Evolutionary conservation across 192 early-diverging fungal genomes (phyloP).

Genomic region (Podila epicladia): DNA sequence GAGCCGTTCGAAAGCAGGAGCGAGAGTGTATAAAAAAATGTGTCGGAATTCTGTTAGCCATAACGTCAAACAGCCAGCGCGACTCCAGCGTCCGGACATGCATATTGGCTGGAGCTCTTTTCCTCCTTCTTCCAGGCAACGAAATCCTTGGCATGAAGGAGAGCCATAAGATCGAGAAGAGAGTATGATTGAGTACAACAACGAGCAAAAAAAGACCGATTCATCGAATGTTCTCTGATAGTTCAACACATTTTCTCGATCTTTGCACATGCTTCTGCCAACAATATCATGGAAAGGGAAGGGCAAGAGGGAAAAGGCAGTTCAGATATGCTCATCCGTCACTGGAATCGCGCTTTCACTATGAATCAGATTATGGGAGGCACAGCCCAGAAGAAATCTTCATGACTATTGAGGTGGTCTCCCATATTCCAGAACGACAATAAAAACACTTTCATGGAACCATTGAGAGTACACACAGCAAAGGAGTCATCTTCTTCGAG

Average conservation of each 20-base stretch:
- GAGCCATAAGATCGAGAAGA: not conserved
- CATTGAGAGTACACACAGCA: not conserved
- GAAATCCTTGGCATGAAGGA: not conserved
- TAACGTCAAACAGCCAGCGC: not conserved
- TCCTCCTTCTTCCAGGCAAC: not conserved
- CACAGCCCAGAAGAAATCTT: not conserved
- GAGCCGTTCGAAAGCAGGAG: no score
- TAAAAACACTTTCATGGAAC: constrained; percentile 2
- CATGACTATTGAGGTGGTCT: not conserved
- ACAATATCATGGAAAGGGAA: not conserved
- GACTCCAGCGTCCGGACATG: not conserved
- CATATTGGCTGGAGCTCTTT: not conserved
- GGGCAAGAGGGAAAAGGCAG: not conserved
- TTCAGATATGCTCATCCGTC: constrained; percentile 18
- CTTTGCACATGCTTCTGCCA: no score
- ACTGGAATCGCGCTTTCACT: constrained; percentile 50
- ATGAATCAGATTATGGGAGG: constrained; percentile 36
- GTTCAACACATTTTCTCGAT: not conserved
- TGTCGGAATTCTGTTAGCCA: not conserved
- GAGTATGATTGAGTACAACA: not conserved
- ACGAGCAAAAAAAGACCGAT: no score
- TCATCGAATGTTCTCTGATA: not conserved
- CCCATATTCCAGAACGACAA: constrained; percentile 14
- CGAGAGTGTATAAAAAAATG: not conserved
- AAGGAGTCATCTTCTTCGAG: no score